A percentile compares a stretch with the other conserved stretches of the same genome.
phyloP scores from a whole-genome alignment of 768 basidiomycete genomes.

The Austroboletus festivus region DNA sequence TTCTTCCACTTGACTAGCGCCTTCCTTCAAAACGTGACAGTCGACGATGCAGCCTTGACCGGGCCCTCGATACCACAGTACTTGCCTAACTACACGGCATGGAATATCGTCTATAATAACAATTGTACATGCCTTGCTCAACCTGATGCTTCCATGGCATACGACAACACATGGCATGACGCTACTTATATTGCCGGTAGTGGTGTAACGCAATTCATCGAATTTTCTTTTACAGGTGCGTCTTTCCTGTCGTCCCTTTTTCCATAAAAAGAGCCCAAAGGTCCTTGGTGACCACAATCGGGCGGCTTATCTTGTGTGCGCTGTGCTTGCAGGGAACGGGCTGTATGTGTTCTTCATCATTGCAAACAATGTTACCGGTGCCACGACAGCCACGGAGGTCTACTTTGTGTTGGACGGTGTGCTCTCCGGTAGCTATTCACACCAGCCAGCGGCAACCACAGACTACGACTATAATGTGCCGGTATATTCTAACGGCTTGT shows the following conservation, averaged over 20 bases:
- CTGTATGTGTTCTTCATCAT: slow-evolving; percentile 20
- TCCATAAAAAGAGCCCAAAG: not conserved
- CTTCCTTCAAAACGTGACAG: slow-evolving; percentile 11
- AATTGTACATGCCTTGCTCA: not conserved
- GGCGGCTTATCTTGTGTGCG: not conserved
- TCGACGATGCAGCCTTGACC: slow-evolving; percentile 13
- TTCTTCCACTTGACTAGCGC: too few species aligned
- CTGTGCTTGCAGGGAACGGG: slow-evolving; percentile 8
- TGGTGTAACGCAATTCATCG: not conserved
- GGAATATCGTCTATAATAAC: slow-evolving; percentile 8
- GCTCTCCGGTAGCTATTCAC: not conserved
- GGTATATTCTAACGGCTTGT: slow-evolving; percentile 9
- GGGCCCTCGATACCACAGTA: slow-evolving; percentile 8
- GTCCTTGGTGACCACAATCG: too few species aligned
- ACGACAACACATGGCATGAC: slow-evolving; percentile 21
- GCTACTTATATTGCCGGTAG: not conserved
- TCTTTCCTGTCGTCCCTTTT: not conserved
- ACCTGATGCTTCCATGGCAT: slow-evolving; percentile 1
- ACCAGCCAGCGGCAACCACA: not conserved
- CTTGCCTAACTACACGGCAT: slow-evolving; percentile 1
- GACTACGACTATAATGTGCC: slow-evolving; percentile 13
- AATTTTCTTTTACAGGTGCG: slow-evolving; percentile 14
- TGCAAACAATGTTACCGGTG: not conserved
- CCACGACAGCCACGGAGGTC: not conserved
- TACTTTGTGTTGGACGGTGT: slow-evolving; percentile 11